Evolutionary conservation across 164 flowering plant genomes (phyloP).

Genomic region (Magnolia kwangsiensis): DNA sequence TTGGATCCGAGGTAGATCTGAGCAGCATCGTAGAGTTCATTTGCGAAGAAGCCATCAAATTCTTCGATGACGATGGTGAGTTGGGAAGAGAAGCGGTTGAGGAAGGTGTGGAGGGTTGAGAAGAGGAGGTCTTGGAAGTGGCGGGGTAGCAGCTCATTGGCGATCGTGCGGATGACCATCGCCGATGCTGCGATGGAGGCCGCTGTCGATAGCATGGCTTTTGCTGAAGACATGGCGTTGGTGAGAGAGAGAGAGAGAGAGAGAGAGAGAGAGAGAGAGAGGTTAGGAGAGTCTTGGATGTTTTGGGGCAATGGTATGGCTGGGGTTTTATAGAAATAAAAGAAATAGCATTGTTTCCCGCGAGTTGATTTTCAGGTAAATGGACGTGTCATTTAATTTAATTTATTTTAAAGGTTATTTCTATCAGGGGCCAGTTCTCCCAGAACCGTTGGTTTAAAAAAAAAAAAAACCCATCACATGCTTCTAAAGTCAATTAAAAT

Average conservation of each 20-base stretch:
- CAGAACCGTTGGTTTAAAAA: too few relatives aligned
- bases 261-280: too few relatives aligned
- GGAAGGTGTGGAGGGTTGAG: constrained; percentile 21
- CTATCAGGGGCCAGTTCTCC: too few relatives aligned
- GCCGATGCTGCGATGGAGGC: not conserved
- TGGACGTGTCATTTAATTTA: too few relatives aligned
- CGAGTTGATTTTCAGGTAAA: too few relatives aligned
- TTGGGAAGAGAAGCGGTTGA: constrained; percentile 33
- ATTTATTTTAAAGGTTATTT: too few relatives aligned
- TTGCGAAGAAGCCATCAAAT: constrained; percentile 16
- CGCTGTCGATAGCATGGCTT: not conserved
- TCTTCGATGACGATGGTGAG: constrained; percentile 27
- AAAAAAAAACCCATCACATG: too few relatives aligned
- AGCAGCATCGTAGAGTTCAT: constrained; percentile 23
- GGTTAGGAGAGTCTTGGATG: too few relatives aligned
- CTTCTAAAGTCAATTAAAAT: too few relatives aligned
- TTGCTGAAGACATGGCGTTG: constrained; percentile 23
- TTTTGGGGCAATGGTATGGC: too few relatives aligned
- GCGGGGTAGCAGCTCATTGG: constrained; percentile 40
- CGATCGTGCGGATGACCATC: constrained; percentile 27
- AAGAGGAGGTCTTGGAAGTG: constrained; percentile 25
- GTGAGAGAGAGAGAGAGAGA: constrained; percentile 26
- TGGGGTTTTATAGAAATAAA: too few relatives aligned
- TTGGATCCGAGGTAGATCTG: constrained; percentile 21
- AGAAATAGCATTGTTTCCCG: too few relatives aligned